Base-by-base conservation (phyloP, 1,284 basidiomycete genomes). In the Phellopilus nigrolimitatus region DNA sequence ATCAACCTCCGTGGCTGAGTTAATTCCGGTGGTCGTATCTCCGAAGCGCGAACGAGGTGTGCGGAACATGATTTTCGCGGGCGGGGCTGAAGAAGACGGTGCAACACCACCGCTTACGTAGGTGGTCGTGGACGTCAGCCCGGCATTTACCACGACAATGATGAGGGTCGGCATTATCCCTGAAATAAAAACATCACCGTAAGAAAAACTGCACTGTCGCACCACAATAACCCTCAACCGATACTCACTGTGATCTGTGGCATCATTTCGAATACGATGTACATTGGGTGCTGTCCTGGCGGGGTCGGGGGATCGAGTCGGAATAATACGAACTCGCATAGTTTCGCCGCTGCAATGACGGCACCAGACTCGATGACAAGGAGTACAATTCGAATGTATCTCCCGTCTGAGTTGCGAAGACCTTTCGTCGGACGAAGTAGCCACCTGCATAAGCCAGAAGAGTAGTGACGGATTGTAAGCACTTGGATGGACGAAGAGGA, bases 181-280 rank as follows among this genome's bases (percentile, higher is more conserved):
- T 28, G 27, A 28, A 33, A 46, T 13, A 28, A 4, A 15, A 28
- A n/a, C n/a, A n/a, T n/a, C n/a, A n/a, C n/a, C n/a, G n/a, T n/a
- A n/a, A n/a, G n/a, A n/a, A n/a, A n/a, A n/a, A n/a, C n/a, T n/a
- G n/a, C n/a, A n/a, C n/a, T n/a, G n/a, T n/a, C n/a, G n/a, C n/a
- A n/a, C n/a, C n/a, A n/a, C n/a, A n/a, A n/a, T n/a, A n/a, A n/a
- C n/a, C n/a, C n/a, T n/a, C n/a, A n/a, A n/a, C n/a, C n/a, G n/a
- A 12, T 70, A 54, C 43, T 13, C n/a, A 46, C 43, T 6, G 43
- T 46, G 43, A 46, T 46, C 12, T 46, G 43, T 33, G 43, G 43
- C 43, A 46, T 46, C 43, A 46, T 46, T n/a, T 46, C 43, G 31
- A 46, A 46, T 2, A 46, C 31, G 25, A 46, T 46, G 27, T 46